These are phyloP conservation scores for Xylaria telfairii DNA, from an alignment of 495 filamentous ascomycete genomes.

Conservation along the genomic window DNA sequence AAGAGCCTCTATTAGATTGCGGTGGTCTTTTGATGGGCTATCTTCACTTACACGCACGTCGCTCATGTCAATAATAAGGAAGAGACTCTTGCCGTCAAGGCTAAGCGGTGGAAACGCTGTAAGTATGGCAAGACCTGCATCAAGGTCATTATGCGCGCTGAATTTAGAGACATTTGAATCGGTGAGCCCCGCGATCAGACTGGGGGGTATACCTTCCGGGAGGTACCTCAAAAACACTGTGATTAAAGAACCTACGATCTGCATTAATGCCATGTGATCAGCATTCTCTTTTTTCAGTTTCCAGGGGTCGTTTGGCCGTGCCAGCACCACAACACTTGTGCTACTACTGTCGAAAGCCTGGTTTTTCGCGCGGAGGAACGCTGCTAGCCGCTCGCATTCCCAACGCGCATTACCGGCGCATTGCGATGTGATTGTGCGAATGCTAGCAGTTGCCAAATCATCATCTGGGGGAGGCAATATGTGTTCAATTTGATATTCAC, in stretches of 20 bases:
- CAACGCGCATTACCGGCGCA: background rate
- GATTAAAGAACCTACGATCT: background rate
- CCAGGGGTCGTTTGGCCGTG: conserved; percentile 1
- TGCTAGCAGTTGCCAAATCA: background rate
- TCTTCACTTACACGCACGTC: background rate
- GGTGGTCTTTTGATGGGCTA: background rate
- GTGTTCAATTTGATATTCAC: background rate
- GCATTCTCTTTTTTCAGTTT: background rate
- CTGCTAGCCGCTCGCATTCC: conserved; percentile 1
- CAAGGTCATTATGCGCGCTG: background rate
- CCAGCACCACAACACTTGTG: background rate
- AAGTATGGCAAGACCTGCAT: background rate
- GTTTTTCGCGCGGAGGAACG: background rate
- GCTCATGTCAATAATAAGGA: background rate
- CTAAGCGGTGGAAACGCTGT: background rate
- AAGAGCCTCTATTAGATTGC: background rate
- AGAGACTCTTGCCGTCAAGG: background rate
- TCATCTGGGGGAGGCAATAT: background rate
- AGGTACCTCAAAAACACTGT: background rate
- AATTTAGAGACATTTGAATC: background rate
- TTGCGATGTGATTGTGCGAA: background rate
- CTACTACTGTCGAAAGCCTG: background rate
- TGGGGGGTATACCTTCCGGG: background rate
- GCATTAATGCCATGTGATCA: background rate
- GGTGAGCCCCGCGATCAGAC: background rate